Evolutionary conservation across 371 early-diverging fungal species (phyloP).

Genomic region (Mucor saturninus): DNA sequence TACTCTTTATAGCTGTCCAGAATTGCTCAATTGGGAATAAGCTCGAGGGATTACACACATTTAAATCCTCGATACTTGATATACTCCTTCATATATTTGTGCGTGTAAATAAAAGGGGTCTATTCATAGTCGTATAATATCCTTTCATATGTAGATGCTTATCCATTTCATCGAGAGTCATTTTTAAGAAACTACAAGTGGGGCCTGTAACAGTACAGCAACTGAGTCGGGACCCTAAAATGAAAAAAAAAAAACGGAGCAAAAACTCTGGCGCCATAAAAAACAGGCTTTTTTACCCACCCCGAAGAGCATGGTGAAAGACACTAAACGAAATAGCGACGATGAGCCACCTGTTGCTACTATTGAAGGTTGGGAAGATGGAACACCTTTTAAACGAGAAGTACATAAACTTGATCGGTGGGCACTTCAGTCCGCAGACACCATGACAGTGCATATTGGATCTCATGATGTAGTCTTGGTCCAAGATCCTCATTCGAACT

Average conservation of each 20-base stretch:
- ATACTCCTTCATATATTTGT: conserved; percentile 18
- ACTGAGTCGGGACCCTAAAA: background rate
- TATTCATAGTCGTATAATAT: conserved; percentile 21
- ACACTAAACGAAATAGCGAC: conserved; percentile 24
- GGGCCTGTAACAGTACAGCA: conserved; percentile 24
- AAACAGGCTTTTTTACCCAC: background rate
- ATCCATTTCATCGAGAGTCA: conserved; percentile 28
- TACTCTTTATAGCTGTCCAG: conserved; percentile 19
- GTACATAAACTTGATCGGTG: conserved; percentile 56
- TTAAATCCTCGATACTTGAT: conserved; percentile 20
- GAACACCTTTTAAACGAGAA: conserved; percentile 39
- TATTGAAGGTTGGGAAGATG: conserved; percentile 61
- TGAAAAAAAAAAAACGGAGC: background rate
- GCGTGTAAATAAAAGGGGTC: conserved; percentile 20
- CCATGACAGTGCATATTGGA: conserved; percentile 47
- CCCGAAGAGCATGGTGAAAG: background rate
- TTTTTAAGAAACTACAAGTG: conserved; percentile 28
- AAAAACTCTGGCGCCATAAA: background rate
- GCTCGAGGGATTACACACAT: conserved; percentile 20
- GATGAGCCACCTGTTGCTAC: conserved; percentile 45
- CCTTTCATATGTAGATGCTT: conserved; percentile 24
- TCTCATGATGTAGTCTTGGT: conserved; percentile 41
- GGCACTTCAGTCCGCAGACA: conserved; percentile 58
- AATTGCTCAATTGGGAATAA: conserved; percentile 28
- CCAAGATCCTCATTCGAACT: conserved; percentile 57